These are phyloP conservation scores for Podospora pseudocomata DNA, from an alignment of 495 filamentous ascomycete species.

Conservation along the genomic window DNA sequence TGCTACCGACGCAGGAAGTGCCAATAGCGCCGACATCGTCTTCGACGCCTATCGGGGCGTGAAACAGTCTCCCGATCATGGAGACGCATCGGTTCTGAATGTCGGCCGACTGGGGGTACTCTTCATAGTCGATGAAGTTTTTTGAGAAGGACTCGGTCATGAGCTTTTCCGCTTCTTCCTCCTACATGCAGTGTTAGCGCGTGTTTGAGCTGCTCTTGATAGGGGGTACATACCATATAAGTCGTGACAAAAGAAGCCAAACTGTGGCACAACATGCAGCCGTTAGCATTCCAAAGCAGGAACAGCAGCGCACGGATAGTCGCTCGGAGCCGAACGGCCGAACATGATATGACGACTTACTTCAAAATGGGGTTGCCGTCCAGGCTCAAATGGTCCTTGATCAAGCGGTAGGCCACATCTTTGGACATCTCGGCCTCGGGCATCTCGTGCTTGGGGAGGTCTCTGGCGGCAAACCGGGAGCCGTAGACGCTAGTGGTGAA, in stretches of 20 bases:
- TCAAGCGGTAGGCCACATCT: constrained; percentile 90
- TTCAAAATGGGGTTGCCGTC: constrained; percentile 89
- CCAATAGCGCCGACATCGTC: constrained; percentile 62
- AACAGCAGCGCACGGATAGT: not conserved
- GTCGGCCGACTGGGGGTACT: constrained; percentile 83
- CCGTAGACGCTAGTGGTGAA: constrained; percentile 81
- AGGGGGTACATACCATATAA: constrained; percentile 61
- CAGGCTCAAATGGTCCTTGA: constrained; percentile 85
- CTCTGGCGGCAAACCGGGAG: constrained; percentile 69
- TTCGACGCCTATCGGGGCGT: constrained; percentile 55
- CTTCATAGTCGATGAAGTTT: constrained; percentile 93
- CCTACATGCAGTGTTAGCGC: constrained; percentile 41
- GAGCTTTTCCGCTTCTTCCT: constrained; percentile 86
- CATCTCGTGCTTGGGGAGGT: constrained; percentile 80
- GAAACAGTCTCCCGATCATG: constrained; percentile 89
- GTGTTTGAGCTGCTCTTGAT: not conserved
- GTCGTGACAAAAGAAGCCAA: constrained; percentile 81
- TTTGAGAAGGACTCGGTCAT: constrained; percentile 86
- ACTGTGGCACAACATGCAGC: constrained; percentile 36
- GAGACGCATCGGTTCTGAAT: constrained; percentile 90
- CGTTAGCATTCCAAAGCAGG: constrained; percentile 5
- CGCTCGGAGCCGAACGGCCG: not conserved
- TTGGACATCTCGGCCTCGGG: constrained; percentile 86
- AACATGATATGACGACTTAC: constrained; percentile 40
- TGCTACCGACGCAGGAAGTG: constrained; percentile 80